A percentile compares a stretch with the other conserved stretches of the same genome.
Conservation (phyloP, 2,329 filamentous ascomycete species). For the Albophoma yamanashiensis region DNA sequence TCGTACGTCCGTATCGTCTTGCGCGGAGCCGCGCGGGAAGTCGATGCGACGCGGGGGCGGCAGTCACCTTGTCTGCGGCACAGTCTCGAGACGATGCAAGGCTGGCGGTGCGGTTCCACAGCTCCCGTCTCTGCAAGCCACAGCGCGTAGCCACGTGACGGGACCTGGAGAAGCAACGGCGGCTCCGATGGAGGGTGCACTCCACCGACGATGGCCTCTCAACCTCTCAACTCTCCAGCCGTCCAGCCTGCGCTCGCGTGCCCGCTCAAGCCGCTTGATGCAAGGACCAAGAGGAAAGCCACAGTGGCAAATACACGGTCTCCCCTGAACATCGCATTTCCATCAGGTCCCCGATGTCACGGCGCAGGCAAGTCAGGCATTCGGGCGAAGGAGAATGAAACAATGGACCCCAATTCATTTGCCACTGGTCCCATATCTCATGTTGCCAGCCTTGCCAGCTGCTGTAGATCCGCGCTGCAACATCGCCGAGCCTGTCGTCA, state of each 20-base stretch:
- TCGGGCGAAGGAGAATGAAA: neutral
- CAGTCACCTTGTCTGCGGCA: neutral
- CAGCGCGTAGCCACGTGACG: conserved; percentile 14
- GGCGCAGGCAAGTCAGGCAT: neutral
- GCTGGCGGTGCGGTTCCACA: neutral
- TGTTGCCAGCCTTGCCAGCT: neutral
- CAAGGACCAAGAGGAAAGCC: neutral
- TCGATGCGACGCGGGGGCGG: neutral
- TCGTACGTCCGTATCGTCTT: neutral
- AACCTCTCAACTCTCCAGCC: no score
- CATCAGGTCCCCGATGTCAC: neutral
- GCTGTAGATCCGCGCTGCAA: neutral
- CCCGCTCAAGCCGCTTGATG: neutral
- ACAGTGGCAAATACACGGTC: neutral
- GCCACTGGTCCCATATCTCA: neutral
- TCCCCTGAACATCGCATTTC: neutral
- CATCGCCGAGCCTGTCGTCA: neutral
- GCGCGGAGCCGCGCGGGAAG: neutral
- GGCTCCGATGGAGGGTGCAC: neutral
- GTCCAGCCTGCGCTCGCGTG: neutral
- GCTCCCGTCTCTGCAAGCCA: conserved; percentile 7
- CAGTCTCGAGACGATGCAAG: neutral
- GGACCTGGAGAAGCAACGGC: neutral
- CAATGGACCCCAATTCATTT: neutral
- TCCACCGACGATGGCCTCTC: neutral